Percentiles rank a stretch among this genome's conserved stretches.
These are phyloP conservation scores for Neurospora sp. DNA, from an alignment of 495 filamentous ascomycete species.

Conservation along the genomic window DNA sequence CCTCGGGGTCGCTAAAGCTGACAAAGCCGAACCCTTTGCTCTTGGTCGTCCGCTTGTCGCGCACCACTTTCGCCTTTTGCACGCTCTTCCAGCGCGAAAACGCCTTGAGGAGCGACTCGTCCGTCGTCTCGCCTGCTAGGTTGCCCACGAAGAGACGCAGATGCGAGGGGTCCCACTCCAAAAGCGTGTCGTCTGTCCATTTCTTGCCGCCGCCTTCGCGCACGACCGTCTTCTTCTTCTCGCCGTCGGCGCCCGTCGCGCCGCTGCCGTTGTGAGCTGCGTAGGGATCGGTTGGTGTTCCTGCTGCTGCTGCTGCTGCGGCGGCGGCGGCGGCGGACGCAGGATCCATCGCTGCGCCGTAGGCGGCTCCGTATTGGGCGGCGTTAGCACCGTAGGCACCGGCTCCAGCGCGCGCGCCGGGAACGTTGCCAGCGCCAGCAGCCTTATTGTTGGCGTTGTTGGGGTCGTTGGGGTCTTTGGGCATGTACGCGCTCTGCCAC, in stretches of 20 bases:
- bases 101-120: slow-evolving; percentile 88
- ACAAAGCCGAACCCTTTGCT: slow-evolving; percentile 94
- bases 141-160: slow-evolving; percentile 94
- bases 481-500: slow-evolving; percentile 88
- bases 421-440: slow-evolving; percentile 13
- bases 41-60: slow-evolving; percentile 92
- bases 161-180: slow-evolving; percentile 95
- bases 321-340: slow-evolving; percentile 19
- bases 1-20: slow-evolving; percentile 87
- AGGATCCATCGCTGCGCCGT: slow-evolving; percentile 9
- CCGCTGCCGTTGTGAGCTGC: slow-evolving; percentile 22
- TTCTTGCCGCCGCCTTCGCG: slow-evolving; percentile 80
- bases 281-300: slow-evolving; percentile 13
- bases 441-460: slow-evolving; percentile 8
- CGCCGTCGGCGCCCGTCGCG: slow-evolving; percentile 9
- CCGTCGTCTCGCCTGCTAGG: slow-evolving; percentile 95
- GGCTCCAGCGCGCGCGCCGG: slow-evolving; percentile 13
- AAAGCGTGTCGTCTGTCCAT: slow-evolving; percentile 74
- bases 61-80: slow-evolving; percentile 85
- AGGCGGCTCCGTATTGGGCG: slow-evolving; percentile 10
- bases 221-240: slow-evolving; percentile 62
- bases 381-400: slow-evolving; percentile 27
- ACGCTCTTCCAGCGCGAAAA: slow-evolving; percentile 82
- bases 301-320: slow-evolving; percentile 7
- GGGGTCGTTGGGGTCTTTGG: slow-evolving; percentile 35